phyloP scores from a whole-genome alignment of 176 grass and related monocot species.

The Hordeum marinum region DNA sequence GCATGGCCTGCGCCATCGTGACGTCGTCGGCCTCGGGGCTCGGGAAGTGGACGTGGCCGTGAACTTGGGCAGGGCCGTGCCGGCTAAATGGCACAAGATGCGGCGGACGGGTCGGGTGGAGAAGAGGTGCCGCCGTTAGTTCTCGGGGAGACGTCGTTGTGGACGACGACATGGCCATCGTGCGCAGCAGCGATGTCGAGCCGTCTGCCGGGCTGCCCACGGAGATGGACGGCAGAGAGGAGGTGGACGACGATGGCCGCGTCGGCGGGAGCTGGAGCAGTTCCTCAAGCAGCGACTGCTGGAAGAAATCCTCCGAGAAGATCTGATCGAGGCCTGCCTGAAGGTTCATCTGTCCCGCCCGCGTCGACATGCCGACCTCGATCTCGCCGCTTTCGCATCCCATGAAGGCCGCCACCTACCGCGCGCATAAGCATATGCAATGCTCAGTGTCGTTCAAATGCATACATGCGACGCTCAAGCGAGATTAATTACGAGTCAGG shows the following conservation, averaged over 20 bases:
- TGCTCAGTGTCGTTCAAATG: background rate
- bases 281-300: conserved; percentile 44
- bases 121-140: background rate
- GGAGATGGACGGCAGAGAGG: conserved; percentile 45
- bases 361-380: conserved; percentile 58
- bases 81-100: background rate
- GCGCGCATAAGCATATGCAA: background rate
- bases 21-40: conserved; percentile 45
- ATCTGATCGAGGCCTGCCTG: conserved; percentile 53
- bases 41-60: conserved; percentile 19
- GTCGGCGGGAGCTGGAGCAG: conserved; percentile 36
- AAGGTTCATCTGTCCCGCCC: conserved; percentile 1
- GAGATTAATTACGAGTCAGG: background rate
- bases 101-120: background rate
- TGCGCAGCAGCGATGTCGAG: conserved; percentile 30
- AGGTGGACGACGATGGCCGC: conserved; percentile 36
- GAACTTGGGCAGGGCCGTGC: background rate
- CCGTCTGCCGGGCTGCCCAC: conserved; percentile 44
- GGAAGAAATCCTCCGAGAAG: conserved; percentile 76
- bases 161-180: background rate
- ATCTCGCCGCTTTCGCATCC: conserved; percentile 79
- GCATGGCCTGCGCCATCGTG: conserved; percentile 58
- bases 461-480: background rate
- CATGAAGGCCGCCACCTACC: conserved; percentile 72
- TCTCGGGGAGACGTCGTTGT: background rate